These are phyloP conservation scores for Hordeum vulgare DNA, from an alignment of 176 grass and related monocot genomes.

Conservation along the genomic window DNA sequence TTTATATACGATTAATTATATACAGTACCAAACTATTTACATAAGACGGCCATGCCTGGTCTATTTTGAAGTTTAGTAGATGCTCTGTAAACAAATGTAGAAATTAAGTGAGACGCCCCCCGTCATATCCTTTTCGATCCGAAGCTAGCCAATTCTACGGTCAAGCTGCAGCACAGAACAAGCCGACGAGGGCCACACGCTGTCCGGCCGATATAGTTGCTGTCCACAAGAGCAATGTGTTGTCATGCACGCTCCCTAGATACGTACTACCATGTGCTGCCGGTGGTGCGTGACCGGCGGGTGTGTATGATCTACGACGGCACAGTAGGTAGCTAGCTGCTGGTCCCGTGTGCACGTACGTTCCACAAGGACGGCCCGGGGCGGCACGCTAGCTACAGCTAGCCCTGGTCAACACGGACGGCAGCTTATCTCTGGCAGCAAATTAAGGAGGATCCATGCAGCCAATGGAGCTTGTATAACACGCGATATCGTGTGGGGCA, in stretches of 20 bases:
- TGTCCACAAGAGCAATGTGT: neutral
- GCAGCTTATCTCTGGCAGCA: neutral
- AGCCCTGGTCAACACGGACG: conserved; percentile 10
- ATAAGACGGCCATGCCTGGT: no score
- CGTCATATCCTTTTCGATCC: neutral
- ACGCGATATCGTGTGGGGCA: conserved; percentile 4
- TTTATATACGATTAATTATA: no score
- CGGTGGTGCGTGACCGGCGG: neutral
- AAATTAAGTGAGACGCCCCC: neutral
- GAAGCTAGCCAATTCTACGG: neutral
- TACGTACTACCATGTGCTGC: neutral
- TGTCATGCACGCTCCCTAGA: neutral
- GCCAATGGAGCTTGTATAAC: neutral
- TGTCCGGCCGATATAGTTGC: neutral
- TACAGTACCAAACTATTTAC: no score
- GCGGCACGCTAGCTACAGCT: neutral
- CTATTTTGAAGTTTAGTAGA: no score
- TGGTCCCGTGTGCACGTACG: neutral
- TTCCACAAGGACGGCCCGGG: neutral
- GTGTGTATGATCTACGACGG: neutral
- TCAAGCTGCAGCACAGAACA: neutral
- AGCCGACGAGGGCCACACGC: neutral
- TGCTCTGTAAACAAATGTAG: no score
- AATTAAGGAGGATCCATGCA: neutral
- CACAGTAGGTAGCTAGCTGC: neutral